Evolutionary conservation across 331 rosid species (phyloP), one percentile per base, ranked within the genome.

Genomic region (Malus hybrid): DNA sequence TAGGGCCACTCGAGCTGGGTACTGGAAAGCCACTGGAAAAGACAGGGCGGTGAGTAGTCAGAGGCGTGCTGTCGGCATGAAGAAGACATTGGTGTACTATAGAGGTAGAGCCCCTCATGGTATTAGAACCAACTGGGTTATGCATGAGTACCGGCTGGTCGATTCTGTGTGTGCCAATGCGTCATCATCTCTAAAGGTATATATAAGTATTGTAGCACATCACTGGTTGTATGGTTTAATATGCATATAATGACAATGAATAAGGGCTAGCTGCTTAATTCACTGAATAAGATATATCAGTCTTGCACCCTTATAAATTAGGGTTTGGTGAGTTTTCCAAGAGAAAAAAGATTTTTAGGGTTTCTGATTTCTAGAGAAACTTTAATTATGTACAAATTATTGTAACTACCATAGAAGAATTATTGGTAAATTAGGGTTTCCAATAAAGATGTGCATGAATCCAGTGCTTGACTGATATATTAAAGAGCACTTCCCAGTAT

Each of bases 1-100:
- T 73, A 62, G 99, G 24, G 99, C 99, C 6, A 95, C 99, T 6
- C 59, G 84, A 72, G 97, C 87, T 2, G 99, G 99, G 52, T 95
- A 95, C 70, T 95, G 99, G 99, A 95, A 95, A 78, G 99, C 99
- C 6, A 95, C 99, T 0, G 99, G 99, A 6, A 95, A 95, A 75
- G 99, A 95, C 75, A 75, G 99, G 65, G 32, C 88, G 4, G 99
- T 95, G 27, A 85, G 86, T 18, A 89, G 97, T 61, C 91, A 89
- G 29, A 81, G 88, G 71, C 84, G 69, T 1, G 77, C 81, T 1
- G 89, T 95, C 50, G 99, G 99, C 7, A 92, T 92, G 97, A 95
- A 95, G 92, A 95, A 95, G 84, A 95, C 99, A 1, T 80, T 95
- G 88, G 99, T 95, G 5, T 95, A 90, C 77, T 95, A 95, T 65